Percentiles rank a stretch among this genome's conserved stretches.
phyloP scores from a whole-genome alignment of 768 basidiomycete species.

The Russula sp. region DNA sequence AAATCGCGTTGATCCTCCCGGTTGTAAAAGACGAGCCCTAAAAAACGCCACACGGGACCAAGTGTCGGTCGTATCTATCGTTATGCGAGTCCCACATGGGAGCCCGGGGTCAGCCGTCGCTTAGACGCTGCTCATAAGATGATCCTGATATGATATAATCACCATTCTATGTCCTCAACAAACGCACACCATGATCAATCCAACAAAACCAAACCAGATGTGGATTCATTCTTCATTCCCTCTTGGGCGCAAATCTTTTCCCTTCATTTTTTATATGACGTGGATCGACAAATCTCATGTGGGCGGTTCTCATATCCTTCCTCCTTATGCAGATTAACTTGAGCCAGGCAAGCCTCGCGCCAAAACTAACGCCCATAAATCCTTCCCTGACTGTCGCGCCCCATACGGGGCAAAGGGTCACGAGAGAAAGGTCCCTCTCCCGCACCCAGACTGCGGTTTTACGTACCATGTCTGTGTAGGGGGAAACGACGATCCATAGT shows the following conservation, averaged over 20 bases:
- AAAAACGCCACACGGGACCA: neutral
- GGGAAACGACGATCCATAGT: neutral
- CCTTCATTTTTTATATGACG: neutral
- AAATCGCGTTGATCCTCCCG: neutral
- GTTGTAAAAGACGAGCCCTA: neutral
- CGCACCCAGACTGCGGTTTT: neutral
- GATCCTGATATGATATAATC: neutral
- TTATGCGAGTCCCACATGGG: neutral
- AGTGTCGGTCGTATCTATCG: neutral
- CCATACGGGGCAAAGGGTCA: neutral
- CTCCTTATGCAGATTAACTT: neutral
- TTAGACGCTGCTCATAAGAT: neutral
- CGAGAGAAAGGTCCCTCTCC: neutral
- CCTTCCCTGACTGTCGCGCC: too few relatives aligned
- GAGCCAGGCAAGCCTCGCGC: neutral
- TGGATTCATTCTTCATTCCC: neutral
- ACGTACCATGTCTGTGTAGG: neutral
- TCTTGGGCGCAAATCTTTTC: neutral
- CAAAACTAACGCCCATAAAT: neutral
- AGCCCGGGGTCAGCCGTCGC: neutral
- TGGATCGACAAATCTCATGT: neutral
- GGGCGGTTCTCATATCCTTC: neutral
- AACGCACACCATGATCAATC: neutral
- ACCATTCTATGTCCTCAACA: neutral
- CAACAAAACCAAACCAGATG: neutral